Evolutionary conservation across 148 eudicot species (phyloP).

Genomic region (Limonium bicolor): DNA sequence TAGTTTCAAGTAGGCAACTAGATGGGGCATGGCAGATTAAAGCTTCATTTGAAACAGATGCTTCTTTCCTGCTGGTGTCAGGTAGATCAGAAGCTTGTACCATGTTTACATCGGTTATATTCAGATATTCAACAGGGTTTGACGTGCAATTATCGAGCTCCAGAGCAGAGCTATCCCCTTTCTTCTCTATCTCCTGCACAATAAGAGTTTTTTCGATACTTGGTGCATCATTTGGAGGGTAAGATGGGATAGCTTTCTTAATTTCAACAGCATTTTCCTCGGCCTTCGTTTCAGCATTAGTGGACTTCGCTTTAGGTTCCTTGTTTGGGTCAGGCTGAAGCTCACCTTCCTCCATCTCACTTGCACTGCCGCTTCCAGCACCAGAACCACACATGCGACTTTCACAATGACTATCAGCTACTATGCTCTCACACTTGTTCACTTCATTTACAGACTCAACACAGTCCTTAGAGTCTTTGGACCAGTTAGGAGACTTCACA

Average conservation of each 20-base stretch:
- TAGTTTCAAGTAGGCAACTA: conserved; percentile 12
- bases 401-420: conserved; percentile 29
- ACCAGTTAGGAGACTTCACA: conserved; percentile 63
- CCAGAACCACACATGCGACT: no score
- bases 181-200: conserved; percentile 8
- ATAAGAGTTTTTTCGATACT: no score
- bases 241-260: conserved; percentile 6
- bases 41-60: conserved; percentile 12
- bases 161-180: conserved; percentile 8
- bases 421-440: conserved; percentile 40
- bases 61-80: conserved; percentile 13
- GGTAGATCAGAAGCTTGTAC: conserved; percentile 10
- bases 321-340: conserved; percentile 65
- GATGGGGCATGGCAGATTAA: no score
- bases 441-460: conserved; percentile 51
- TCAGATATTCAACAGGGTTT: conserved; percentile 6
- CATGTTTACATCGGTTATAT: conserved; percentile 12
- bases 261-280: conserved; percentile 7
- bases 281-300: conserved; percentile 6
- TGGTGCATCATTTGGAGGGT: no score
- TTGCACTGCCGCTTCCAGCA: conserved; percentile 23
- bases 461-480: conserved; percentile 59
- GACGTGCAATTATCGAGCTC: conserved; percentile 4
- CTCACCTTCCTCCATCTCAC: conserved; percentile 97
- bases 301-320: conserved; percentile 7